phyloP scores from a whole-genome alignment of 305 asterid species.

The Rubia balearica region DNA sequence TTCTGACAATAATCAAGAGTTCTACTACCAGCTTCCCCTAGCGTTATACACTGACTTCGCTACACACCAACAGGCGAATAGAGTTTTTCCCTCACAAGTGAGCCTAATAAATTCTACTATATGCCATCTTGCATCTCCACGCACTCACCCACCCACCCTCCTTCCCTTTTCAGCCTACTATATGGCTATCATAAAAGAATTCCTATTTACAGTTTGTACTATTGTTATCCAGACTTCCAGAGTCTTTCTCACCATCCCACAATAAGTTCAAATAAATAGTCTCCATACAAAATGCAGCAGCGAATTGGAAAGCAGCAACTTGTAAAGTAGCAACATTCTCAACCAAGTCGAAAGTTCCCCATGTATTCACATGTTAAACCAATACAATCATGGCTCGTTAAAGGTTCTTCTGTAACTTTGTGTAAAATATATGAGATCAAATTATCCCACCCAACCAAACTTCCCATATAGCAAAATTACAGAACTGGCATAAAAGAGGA shows the following conservation, averaged over 20 bases:
- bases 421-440: neutral
- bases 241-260: neutral
- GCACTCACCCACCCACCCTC: neutral
- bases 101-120: neutral
- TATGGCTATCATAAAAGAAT: neutral
- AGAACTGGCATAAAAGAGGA: neutral
- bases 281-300: neutral
- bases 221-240: conserved; percentile 3
- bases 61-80: neutral
- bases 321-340: neutral
- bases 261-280: neutral
- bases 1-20: neutral
- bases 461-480: neutral
- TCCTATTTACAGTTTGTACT: neutral
- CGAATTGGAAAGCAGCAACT: neutral
- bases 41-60: neutral
- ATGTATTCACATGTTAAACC: neutral
- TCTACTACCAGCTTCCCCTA: neutral
- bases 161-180: neutral
- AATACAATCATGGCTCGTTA: neutral
- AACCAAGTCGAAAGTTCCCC: neutral
- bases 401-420: neutral
- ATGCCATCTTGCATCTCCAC: neutral
- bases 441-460: neutral
- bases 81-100: neutral